Conservation (phyloP, 305 asterid genomes). For the Fraxinus platypoda region DNA sequence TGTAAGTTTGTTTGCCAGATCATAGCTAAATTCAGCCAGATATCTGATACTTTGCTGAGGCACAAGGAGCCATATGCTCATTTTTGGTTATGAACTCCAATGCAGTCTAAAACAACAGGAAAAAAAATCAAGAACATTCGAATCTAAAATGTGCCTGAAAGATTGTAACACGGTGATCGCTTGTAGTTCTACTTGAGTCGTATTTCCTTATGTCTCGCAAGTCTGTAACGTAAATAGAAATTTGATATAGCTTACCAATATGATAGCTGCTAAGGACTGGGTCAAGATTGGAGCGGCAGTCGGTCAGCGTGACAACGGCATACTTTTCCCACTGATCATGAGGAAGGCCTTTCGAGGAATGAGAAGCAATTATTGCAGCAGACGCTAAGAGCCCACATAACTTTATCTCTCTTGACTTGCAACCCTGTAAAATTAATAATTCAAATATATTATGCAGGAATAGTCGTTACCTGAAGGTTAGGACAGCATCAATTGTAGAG, state of each 20-base stretch:
- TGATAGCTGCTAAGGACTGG: conserved; percentile 58
- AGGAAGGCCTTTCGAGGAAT: conserved; percentile 47
- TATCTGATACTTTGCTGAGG: neutral
- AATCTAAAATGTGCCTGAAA: neutral
- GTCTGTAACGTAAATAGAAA: neutral
- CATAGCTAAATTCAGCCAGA: neutral
- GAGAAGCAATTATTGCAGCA: conserved; percentile 58
- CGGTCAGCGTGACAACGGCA: conserved; percentile 59
- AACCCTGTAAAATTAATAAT: conserved; percentile 48
- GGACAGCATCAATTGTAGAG: neutral
- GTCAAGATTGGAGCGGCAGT: conserved; percentile 80
- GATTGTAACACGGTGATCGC: neutral
- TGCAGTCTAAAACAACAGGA: neutral
- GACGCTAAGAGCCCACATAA: conserved; percentile 60
- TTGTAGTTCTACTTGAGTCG: neutral
- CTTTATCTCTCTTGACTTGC: conserved; percentile 52
- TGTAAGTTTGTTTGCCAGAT: neutral
- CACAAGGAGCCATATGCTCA: neutral
- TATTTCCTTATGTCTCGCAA: neutral
- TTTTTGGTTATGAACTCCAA: neutral
- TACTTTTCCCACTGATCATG: conserved; percentile 67
- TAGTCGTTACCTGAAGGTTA: neutral
- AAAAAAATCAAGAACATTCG: neutral
- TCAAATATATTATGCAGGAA: conserved; percentile 12
- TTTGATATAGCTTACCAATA: conserved; percentile 43